These are phyloP conservation scores for Fusarium mangiferae DNA, from an alignment of 2,329 filamentous ascomycete species.

Conservation along the genomic window DNA sequence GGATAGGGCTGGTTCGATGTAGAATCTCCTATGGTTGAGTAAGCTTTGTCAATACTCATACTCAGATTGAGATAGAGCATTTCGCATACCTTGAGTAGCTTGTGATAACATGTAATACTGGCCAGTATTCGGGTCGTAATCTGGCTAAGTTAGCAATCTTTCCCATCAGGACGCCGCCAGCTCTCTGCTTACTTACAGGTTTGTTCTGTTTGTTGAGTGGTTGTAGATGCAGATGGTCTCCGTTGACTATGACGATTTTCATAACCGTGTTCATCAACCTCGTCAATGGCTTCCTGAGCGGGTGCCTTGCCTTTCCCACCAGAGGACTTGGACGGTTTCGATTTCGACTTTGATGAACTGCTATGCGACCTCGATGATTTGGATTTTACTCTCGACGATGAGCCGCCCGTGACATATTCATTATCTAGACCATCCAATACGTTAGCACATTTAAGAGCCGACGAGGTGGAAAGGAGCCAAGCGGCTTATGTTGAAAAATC, in stretches of 20 bases:
- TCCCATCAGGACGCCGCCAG: neutral
- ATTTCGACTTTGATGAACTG: slow-evolving; percentile 32
- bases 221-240: neutral
- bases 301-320: slow-evolving; percentile 38
- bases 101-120: slow-evolving; percentile 7
- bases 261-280: slow-evolving; percentile 23
- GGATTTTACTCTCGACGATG: slow-evolving; percentile 25
- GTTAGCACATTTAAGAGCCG: slow-evolving; percentile 8
- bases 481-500: neutral
- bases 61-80: neutral
- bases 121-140: slow-evolving; percentile 20
- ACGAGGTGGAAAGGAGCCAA: neutral
- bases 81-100: slow-evolving; percentile 15
- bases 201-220: neutral
- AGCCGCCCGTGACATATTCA: slow-evolving; percentile 32
- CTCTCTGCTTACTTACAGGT: slow-evolving; percentile 5
- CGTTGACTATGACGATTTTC: neutral
- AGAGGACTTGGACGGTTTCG: slow-evolving; percentile 34
- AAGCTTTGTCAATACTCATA: neutral
- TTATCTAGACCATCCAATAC: slow-evolving; percentile 12
- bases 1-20: slow-evolving; percentile 1
- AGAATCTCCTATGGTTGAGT: slow-evolving; percentile 7
- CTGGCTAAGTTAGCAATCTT: neutral
- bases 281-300: slow-evolving; percentile 27
- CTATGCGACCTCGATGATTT: slow-evolving; percentile 26